Base-by-base conservation (phyloP, 495 filamentous ascomycete genomes). In the Penicillium fimorum region DNA sequence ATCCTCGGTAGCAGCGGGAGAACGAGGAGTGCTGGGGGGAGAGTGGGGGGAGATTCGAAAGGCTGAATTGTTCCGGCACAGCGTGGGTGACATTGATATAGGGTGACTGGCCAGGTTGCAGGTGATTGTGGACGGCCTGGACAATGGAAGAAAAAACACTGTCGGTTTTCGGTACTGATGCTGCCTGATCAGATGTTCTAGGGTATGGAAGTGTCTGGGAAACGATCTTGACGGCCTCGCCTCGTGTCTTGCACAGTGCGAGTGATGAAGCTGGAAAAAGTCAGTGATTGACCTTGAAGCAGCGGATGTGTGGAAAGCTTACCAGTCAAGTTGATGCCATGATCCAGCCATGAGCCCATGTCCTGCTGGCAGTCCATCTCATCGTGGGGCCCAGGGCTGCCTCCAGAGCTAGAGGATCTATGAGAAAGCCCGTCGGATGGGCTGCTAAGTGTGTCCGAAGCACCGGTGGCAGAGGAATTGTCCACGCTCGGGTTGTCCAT, bases 21-120 rank as follows among this genome's bases (percentile, higher is more conserved):
- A 72, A 12, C 76, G 80, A 15, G 84, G 84, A 5, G 83, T 86
- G 53, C 65, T 76, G 5, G 82, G 79, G 4, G 84, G 84, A n/a
- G 83, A 85, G 29, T 73, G 78, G 4, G 84, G 84, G 84, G 1
- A 87, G 74, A 58, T 85, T 84, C 25, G 74, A 78, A 41, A 87
- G 79, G 56, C 77, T 84, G 70, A 84, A 87, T 46, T 82, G 80
- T 46, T 80, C 76, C 1, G 82, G 84, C 2, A 87, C 82, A 7
- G 83, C 84, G 57, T 87, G 83, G 47, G 82, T 82, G 48, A 87
- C 75, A 52, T 86, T 84, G 64, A 87, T 84, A 64, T 81, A 86
- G 2, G 75, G 73, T 0, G 74, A 75, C 17, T 72, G 70, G 32
- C 67, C 75, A 13, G 70, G 71, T 40, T 79, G 75, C 2, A 80